phyloP scores from a whole-genome alignment of 257 asterid genomes.

The Ballota nigra region DNA sequence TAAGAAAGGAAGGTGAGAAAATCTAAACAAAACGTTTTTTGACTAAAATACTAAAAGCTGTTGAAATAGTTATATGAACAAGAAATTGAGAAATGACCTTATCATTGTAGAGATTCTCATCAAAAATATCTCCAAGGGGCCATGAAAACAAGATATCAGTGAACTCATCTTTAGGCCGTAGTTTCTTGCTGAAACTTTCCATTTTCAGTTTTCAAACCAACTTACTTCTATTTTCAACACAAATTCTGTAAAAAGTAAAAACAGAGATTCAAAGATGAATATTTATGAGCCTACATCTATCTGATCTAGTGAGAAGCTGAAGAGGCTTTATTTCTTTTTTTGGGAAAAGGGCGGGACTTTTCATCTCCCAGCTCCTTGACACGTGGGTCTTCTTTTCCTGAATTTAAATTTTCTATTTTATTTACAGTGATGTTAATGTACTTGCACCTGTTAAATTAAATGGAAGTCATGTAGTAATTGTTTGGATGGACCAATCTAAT shows the following conservation, averaged over 20 bases:
- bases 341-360: neutral
- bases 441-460: too few relatives aligned
- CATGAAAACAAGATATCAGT: constrained; percentile 43
- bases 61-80: too few relatives aligned
- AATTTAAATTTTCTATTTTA: too few relatives aligned
- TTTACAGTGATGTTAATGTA: too few relatives aligned
- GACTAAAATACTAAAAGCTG: too few relatives aligned
- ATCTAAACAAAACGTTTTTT: too few relatives aligned
- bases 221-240: neutral
- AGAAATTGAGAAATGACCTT: constrained; percentile 33
- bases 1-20: too few relatives aligned
- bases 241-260: neutral
- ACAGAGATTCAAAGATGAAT: neutral
- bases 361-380: too few relatives aligned
- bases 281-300: too few relatives aligned
- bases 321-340: neutral
- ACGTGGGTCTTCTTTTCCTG: too few relatives aligned
- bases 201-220: neutral
- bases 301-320: neutral
- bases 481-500: too few relatives aligned
- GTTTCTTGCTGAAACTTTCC: neutral
- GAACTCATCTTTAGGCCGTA: constrained; percentile 27
- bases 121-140: constrained; percentile 38
- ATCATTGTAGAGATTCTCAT: neutral
- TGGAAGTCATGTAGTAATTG: too few relatives aligned